Percentiles rank a stretch among this genome's conserved stretches.
Conservation (phyloP, 805 yeast genomes). For the Grigorovia humatica region DNA sequence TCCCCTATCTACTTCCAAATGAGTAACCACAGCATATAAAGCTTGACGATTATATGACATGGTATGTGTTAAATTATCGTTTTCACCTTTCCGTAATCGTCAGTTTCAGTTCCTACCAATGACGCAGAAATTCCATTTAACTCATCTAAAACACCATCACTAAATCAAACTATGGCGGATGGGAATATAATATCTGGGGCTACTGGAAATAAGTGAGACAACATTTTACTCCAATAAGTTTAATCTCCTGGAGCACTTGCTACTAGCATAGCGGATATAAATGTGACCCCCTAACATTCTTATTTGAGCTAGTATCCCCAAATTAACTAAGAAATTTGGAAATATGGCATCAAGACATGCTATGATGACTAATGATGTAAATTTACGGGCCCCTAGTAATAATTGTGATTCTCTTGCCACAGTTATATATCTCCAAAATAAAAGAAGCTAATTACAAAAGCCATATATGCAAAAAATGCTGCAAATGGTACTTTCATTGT, state of each 20-base stretch:
- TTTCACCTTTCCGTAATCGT: too few species aligned
- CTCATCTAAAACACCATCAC: conserved; percentile 41
- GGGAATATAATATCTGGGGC: conserved; percentile 68
- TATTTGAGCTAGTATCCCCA: conserved; percentile 4
- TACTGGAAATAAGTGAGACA: conserved; percentile 40
- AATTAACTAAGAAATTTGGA: conserved; percentile 1
- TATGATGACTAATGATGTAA: conserved; percentile 34
- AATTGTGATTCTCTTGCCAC: conserved; percentile 36
- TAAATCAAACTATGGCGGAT: conserved; percentile 48
- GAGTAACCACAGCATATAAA: too few species aligned
- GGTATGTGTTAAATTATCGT: too few species aligned
- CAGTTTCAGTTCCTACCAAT: conserved; percentile 48
- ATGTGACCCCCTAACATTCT: conserved; percentile 2
- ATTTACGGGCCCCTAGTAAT: conserved; percentile 33
- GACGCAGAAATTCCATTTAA: conserved; percentile 65
- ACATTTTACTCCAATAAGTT: conserved; percentile 43
- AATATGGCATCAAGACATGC: conserved; percentile 43
- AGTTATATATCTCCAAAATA: conserved; percentile 39
- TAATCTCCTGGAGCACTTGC: conserved; percentile 44
- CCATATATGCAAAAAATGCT: conserved; percentile 33
- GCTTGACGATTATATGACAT: too few species aligned
- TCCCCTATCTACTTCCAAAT: too few species aligned
- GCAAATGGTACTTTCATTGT: conserved; percentile 10
- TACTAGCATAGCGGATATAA: conserved; percentile 27
- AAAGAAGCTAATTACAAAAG: conserved; percentile 51